Percentiles rank a stretch among this genome's conserved stretches.
Evolutionary conservation across 2,329 filamentous ascomycete genomes (phyloP).

Genomic region (Coniochaeta ligniaria): DNA sequence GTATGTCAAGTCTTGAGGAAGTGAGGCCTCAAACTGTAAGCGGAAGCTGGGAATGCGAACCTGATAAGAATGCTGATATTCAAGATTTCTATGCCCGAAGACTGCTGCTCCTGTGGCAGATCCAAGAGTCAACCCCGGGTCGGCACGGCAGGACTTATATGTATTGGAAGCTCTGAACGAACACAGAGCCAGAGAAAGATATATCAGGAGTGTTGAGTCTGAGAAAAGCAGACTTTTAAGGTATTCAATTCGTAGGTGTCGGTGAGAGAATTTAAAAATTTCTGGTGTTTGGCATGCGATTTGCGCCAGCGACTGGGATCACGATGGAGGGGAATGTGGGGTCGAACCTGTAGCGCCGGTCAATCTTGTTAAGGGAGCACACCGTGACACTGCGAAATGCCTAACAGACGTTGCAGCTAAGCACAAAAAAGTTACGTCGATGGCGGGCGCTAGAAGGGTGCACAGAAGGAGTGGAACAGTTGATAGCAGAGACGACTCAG

Average conservation of each 20-base stretch:
- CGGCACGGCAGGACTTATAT: background rate
- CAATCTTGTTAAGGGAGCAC: background rate
- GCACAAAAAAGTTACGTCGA: background rate
- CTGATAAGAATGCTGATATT: background rate
- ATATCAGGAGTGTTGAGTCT: background rate
- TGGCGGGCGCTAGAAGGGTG: background rate
- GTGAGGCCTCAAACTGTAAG: background rate
- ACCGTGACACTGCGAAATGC: background rate
- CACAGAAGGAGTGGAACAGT: background rate
- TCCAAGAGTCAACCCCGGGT: background rate
- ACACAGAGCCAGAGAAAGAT: background rate
- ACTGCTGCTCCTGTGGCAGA: background rate
- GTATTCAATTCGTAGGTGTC: slow-evolving; percentile 3
- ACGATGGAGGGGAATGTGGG: slow-evolving; percentile 1
- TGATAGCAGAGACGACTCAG: background rate
- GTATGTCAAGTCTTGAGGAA: background rate
- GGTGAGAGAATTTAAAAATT: slow-evolving; percentile 14
- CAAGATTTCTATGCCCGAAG: background rate
- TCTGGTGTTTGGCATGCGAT: slow-evolving; percentile 1
- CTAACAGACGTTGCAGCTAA: background rate
- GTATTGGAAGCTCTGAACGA: background rate
- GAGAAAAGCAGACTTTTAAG: background rate
- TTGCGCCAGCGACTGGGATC: background rate
- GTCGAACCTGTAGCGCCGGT: background rate
- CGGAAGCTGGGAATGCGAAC: background rate